A percentile compares a stretch with the other conserved stretches of the same genome.
Conservation (phyloP, 345 rosid genomes). For the Dovyalis caffra region DNA sequence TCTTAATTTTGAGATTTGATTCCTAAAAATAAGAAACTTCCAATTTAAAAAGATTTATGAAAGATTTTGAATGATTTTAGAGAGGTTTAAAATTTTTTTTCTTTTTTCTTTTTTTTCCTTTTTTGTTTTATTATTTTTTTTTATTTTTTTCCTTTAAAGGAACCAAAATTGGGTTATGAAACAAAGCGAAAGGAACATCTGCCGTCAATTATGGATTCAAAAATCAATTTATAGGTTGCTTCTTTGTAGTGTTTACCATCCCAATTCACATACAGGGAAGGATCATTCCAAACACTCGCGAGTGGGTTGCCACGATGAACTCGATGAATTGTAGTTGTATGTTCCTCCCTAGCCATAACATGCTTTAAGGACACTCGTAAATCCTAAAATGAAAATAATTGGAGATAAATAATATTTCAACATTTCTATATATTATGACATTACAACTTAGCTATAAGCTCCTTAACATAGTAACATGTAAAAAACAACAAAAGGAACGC, state of each 20-base stretch:
- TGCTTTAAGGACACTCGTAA: not conserved
- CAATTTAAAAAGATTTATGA: too few relatives aligned
- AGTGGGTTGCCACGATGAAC: constrained; percentile 24
- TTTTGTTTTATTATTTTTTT: too few relatives aligned
- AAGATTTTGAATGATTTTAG: too few relatives aligned
- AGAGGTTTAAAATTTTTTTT: too few relatives aligned
- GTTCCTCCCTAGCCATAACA: constrained; percentile 29
- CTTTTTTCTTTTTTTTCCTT: too few relatives aligned
- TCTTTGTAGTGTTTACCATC: constrained; percentile 47
- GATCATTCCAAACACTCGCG: constrained; percentile 29
- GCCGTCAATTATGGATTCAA: constrained; percentile 2
- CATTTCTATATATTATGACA: too few relatives aligned
- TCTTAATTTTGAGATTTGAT: too few relatives aligned
- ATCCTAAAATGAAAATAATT: not conserved
- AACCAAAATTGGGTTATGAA: too few relatives aligned
- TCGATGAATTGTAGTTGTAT: constrained; percentile 38
- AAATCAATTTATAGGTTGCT: constrained; percentile 25
- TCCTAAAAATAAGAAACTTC: too few relatives aligned
- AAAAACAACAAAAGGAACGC: not conserved
- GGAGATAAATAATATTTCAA: too few relatives aligned
- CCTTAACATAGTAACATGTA: not conserved
- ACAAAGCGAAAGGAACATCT: not conserved
- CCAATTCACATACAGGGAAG: constrained; percentile 42
- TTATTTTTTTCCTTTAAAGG: too few relatives aligned
- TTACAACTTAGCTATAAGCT: too few relatives aligned